These are phyloP conservation scores for Arthroderma sp. DNA, from an alignment of 2,329 filamentous ascomycete species.

Conservation along the genomic window DNA sequence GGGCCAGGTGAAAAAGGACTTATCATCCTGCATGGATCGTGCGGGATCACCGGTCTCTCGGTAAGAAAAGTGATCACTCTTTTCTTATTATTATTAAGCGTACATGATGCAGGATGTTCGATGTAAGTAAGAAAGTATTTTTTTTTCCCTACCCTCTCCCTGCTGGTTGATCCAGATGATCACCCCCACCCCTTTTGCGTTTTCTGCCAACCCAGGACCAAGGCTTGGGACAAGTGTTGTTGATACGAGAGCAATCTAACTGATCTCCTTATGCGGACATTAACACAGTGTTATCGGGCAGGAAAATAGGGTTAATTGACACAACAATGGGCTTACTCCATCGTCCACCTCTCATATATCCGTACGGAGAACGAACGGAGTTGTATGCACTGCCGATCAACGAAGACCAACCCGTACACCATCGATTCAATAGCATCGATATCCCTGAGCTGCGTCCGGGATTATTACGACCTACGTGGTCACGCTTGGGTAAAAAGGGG, in stretches of 20 bases:
- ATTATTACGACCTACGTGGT: not conserved
- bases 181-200: not conserved
- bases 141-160: not conserved
- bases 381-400: not conserved
- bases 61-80: conserved; percentile 6
- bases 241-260: conserved; percentile 3
- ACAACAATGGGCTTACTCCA: not conserved
- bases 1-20: not conserved
- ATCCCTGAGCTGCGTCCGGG: not conserved
- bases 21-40: conserved; percentile 1
- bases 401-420: not conserved
- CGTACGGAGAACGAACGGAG: too few relatives aligned
- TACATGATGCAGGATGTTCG: not conserved
- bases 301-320: not conserved
- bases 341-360: too few relatives aligned
- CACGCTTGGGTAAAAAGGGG: not conserved
- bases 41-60: conserved; percentile 5
- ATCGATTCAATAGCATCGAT: not conserved
- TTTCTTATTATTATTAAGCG: conserved; percentile 3
- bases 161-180: not conserved
- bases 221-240: not conserved
- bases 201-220: not conserved
- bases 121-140: not conserved
- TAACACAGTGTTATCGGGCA: not conserved
- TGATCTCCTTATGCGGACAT: not conserved